Evolutionary conservation across 306 rosid species (phyloP).

Genomic region (Pachyrhizus erosus): DNA sequence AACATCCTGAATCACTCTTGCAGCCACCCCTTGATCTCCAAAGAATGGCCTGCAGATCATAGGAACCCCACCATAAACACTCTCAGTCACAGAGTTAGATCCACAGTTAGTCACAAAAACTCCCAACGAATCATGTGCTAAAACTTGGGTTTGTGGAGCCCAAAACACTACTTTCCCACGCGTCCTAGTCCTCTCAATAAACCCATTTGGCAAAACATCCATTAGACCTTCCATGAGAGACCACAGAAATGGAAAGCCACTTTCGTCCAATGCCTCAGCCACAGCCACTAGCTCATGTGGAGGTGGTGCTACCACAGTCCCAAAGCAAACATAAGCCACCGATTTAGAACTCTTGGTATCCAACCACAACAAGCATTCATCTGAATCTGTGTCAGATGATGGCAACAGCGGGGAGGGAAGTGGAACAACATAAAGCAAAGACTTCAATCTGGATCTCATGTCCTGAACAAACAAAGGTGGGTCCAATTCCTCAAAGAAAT

Average conservation of each 20-base stretch:
- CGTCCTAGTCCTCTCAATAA: constrained; percentile 25
- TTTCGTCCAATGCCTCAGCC: constrained; percentile 46
- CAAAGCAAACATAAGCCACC: constrained; percentile 36
- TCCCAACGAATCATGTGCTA: constrained; percentile 47
- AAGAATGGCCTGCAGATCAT: constrained; percentile 57
- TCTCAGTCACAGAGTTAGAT: constrained; percentile 45
- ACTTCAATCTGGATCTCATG: constrained; percentile 36
- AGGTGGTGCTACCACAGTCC: constrained; percentile 1
- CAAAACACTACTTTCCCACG: constrained; percentile 43
- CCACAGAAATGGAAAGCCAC: constrained; percentile 31
- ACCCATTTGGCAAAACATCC: constrained; percentile 13
- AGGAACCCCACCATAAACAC: constrained; percentile 48
- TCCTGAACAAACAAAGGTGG: constrained; percentile 9
- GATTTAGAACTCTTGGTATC: constrained; percentile 10
- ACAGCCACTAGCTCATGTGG: constrained; percentile 26
- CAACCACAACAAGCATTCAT: constrained; percentile 35
- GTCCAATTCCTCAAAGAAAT: background rate
- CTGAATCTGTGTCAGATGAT: background rate
- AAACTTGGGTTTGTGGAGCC: constrained; percentile 48
- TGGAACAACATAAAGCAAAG: constrained; percentile 33
- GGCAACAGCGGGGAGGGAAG: constrained; percentile 2
- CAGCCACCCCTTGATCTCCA: constrained; percentile 48
- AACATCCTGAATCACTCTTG: background rate
- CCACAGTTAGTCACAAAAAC: constrained; percentile 56
- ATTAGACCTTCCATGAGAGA: constrained; percentile 5